Base-by-base conservation (phyloP, 441 rosid genomes). In the Pelargonium citronellum region DNA sequence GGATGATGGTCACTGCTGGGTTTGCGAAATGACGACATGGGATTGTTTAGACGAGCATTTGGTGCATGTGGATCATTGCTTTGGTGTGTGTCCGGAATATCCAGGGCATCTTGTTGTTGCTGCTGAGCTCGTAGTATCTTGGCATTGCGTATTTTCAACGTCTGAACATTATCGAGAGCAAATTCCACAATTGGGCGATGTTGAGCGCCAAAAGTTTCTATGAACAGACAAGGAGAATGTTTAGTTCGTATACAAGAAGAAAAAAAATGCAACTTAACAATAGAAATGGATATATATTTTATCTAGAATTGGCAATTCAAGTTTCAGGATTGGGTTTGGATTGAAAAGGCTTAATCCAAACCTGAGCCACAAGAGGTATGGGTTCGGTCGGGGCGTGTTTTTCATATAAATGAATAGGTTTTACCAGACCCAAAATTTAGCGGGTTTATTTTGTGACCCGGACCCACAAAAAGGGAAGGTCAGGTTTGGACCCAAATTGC, bases 141-240 rank as follows among this genome's bases (percentile, higher is more conserved):
- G 30, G 65, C 65, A 10, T 87, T 82, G 51, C 90, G 85, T 43
- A 83, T 75, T 87, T 84, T 90, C 87, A 91, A 68, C 61, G 81
- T 87, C 74, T 85, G 89, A 70, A 90, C 87, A 83, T 91, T 83
- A 74, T 90, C 90, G 22, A 94, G 79, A 69, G 94, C 92, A 62
- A 94, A 94, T 79, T 86, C 97, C 75, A 90, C 87, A 65, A 91
- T 83, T 1, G 94, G 97, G 27, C 96, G 91, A 73, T 85, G 85
- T 68, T 86, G 91, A 27, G 86, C 83, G 37, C 91, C 89, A 82
- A 91, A 94, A 58, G 96, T 89, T 79, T 86, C 97, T 91, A 69
- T 79, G 74, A 73, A 58, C 43, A 74, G 57, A 49, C 67, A 11
- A 60, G 69, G 24, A 11, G 51, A 64, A 78, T 15, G 61, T 41